Conservation (phyloP, 257 asterid genomes). For the Coffea canephora region DNA sequence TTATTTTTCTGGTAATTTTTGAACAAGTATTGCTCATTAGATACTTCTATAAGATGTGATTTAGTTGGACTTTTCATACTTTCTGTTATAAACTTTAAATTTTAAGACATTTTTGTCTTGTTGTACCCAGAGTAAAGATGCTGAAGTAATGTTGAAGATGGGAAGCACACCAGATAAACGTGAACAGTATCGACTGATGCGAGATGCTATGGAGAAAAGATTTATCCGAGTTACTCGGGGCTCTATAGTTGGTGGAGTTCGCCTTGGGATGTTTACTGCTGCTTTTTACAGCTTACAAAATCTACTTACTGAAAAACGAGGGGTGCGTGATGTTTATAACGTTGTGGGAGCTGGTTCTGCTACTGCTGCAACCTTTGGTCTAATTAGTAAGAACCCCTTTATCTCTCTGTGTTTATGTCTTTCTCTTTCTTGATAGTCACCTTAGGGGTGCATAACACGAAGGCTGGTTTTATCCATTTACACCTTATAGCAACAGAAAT, state of each 20-base stretch:
- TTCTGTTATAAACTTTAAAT: not conserved
- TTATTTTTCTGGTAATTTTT: not conserved
- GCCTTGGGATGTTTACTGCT: conserved; percentile 96
- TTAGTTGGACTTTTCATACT: not conserved
- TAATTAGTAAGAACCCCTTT: conserved; percentile 54
- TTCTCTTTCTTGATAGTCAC: not conserved
- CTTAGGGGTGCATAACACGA: not conserved
- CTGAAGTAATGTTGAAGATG: conserved; percentile 94
- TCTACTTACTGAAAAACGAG: conserved; percentile 82
- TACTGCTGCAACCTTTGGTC: conserved; percentile 90
- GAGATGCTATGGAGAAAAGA: conserved; percentile 99
- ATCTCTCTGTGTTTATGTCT: not conserved
- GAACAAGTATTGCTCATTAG: not conserved
- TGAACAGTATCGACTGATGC: conserved; percentile 87
- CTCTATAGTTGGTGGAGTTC: conserved; percentile 90
- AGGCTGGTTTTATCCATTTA: not conserved
- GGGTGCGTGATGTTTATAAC: conserved; percentile 81
- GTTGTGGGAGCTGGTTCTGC: conserved; percentile 97
- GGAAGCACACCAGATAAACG: conserved; percentile 97
- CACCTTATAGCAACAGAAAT: not conserved
- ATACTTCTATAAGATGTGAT: not conserved
- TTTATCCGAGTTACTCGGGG: conserved; percentile 88
- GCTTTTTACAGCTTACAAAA: conserved; percentile 82
- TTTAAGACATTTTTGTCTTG: conserved; percentile 13
- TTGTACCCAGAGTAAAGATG: conserved; percentile 82